Conservation (phyloP, 2,329 filamentous ascomycete species). For the Ophiocordyceps camponoti-floridani region DNA sequence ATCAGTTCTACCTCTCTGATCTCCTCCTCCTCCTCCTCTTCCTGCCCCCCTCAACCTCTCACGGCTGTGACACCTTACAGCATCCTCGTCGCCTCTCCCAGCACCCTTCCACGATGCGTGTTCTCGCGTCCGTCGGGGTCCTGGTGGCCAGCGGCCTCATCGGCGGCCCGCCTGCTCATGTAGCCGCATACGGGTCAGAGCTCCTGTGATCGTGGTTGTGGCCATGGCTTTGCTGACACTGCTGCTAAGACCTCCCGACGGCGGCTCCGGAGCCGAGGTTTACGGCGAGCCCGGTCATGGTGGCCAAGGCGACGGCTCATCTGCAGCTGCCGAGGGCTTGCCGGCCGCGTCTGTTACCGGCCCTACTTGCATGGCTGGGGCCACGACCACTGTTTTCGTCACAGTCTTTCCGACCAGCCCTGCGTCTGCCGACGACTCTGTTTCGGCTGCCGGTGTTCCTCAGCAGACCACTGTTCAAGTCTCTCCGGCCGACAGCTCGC, state of each 20-base stretch:
- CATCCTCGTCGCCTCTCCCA: neutral
- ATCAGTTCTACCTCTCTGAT: slow-evolving; percentile 2
- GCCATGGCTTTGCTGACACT: neutral
- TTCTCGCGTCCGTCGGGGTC: slow-evolving; percentile 15
- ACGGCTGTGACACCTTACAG: neutral
- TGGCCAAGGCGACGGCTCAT: slow-evolving; percentile 1
- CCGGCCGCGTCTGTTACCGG: slow-evolving; percentile 1
- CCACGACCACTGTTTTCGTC: slow-evolving; percentile 27
- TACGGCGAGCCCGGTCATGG: slow-evolving; percentile 2
- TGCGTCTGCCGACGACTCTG: slow-evolving; percentile 3
- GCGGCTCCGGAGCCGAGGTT: slow-evolving; percentile 1
- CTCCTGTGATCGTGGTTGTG: neutral
- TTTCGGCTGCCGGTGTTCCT: slow-evolving; percentile 4
- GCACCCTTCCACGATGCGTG: slow-evolving; percentile 18
- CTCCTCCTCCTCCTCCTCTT: slow-evolving; percentile 4
- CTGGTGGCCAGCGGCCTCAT: slow-evolving; percentile 17
- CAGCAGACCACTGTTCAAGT: slow-evolving; percentile 9
- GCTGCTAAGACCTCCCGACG: slow-evolving; percentile 5
- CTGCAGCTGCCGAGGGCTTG: slow-evolving; percentile 1
- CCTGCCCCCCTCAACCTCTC: neutral
- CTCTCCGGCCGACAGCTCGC: slow-evolving; percentile 6
- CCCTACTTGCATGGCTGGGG: slow-evolving; percentile 20
- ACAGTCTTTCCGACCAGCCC: slow-evolving; percentile 21
- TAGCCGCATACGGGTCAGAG: slow-evolving; percentile 15
- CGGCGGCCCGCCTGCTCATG: slow-evolving; percentile 12